Conservation (phyloP, 352 stramenopile species). For the Pythium brachiatum region DNA sequence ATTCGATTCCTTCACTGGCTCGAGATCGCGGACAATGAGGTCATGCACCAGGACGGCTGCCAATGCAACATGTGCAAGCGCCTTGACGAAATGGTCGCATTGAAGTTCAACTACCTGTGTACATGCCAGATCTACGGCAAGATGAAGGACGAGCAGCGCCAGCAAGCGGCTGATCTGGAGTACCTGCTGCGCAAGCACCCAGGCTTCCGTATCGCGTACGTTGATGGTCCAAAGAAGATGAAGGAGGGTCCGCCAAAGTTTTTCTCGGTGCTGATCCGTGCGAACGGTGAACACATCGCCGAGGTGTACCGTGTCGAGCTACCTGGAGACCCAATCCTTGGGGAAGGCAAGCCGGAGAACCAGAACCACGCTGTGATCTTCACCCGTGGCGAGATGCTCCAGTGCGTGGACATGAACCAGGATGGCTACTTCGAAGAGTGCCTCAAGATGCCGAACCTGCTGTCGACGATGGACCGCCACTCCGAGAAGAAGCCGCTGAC, state of each 20-base stretch:
- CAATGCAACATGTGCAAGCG: constrained; percentile 83
- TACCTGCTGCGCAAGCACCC: constrained; percentile 78
- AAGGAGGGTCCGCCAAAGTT: constrained; percentile 83
- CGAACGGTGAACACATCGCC: constrained; percentile 61
- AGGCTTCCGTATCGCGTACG: constrained; percentile 69
- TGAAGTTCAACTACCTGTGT: constrained; percentile 88
- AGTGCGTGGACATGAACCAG: constrained; percentile 90
- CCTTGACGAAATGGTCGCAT: constrained; percentile 76
- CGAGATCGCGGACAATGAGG: constrained; percentile 82
- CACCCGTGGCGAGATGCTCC: constrained; percentile 74
- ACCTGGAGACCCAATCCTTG: constrained; percentile 74
- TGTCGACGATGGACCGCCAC: constrained; percentile 72
- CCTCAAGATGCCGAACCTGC: constrained; percentile 76
- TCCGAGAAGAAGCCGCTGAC: constrained; percentile 62
- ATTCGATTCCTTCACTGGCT: constrained; percentile 84
- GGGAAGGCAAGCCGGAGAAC: constrained; percentile 87
- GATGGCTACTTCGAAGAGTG: constrained; percentile 80
- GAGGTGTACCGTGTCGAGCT: constrained; percentile 82
- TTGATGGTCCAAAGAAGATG: constrained; percentile 83
- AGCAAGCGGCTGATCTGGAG: constrained; percentile 73
- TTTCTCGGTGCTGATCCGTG: constrained; percentile 72
- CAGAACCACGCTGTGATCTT: constrained; percentile 88
- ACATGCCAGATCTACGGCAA: constrained; percentile 87
- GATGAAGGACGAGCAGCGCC: constrained; percentile 75
- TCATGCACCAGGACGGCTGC: constrained; percentile 74